Conservation (phyloP, 2,329 filamentous ascomycete genomes). For the Plectosphaerella cucumerina region DNA sequence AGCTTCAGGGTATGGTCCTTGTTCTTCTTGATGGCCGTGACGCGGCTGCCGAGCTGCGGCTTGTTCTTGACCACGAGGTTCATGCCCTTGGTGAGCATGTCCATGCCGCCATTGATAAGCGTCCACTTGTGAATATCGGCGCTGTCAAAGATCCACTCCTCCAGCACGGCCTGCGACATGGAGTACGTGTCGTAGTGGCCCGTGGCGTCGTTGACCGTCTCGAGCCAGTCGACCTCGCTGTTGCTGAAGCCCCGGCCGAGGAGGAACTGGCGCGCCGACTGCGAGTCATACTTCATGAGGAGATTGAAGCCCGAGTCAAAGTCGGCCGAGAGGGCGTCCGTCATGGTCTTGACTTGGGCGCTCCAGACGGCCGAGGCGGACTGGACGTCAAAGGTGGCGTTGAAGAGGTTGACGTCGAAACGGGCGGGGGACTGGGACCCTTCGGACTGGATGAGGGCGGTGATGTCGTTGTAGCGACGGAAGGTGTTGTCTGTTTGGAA, state of each 20-base stretch:
- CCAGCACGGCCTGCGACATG: conserved; percentile 15
- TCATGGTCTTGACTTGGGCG: conserved; percentile 7
- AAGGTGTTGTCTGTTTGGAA: conserved; percentile 16
- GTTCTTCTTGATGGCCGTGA: conserved; percentile 15
- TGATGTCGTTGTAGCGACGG: conserved; percentile 12
- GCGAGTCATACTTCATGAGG: conserved; percentile 16
- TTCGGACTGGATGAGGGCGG: conserved; percentile 5
- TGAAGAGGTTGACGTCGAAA: conserved; percentile 11
- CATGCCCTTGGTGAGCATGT: conserved; percentile 22
- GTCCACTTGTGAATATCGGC: conserved; percentile 18
- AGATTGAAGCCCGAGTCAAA: conserved; percentile 14
- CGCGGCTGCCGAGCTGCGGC: conserved; percentile 13
- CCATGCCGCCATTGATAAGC: conserved; percentile 26
- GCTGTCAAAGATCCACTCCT: conserved; percentile 19
- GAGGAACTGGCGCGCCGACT: conserved; percentile 14
- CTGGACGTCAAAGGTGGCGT: conserved; percentile 8
- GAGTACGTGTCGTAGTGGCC: conserved; percentile 18
- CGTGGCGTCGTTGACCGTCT: conserved; percentile 18
- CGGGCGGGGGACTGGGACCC: conserved; percentile 5
- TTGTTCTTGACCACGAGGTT: conserved; percentile 15
- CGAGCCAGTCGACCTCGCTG: conserved; percentile 23
- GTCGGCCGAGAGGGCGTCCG: conserved; percentile 7
- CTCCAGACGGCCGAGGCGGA: conserved; percentile 9
- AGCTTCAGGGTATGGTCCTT: conserved; percentile 14
- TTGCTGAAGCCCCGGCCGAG: conserved; percentile 21